Evolutionary conservation across 495 filamentous ascomycete genomes (phyloP), one percentile per base, ranked within the genome.

Genomic region (Penicillium bialowiezense): DNA sequence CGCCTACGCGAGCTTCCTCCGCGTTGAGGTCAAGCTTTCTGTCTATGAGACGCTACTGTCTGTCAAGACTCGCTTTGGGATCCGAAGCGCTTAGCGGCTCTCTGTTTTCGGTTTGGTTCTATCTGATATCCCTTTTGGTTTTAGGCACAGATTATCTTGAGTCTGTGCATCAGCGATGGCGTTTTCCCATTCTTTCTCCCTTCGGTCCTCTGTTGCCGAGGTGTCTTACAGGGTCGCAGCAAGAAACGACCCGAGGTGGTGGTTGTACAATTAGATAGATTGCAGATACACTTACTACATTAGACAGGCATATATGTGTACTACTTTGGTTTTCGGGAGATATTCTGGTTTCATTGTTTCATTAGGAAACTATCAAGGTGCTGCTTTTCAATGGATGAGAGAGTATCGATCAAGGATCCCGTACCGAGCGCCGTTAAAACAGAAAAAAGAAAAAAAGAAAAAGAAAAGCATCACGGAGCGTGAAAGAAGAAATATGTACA

Each of bases 1-100:
- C 12, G 86, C 84, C 6, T 81, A 83, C 69, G 67, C 69, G 26
- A 72, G 67, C 2, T 87, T 79, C 56, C 69, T 82, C 52, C 76
- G 83, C 39, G 80, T 89, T 0, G 82, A 83, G 62, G 40, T 82
- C 42, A 88, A 85, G 57, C 62, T 89, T 17, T 74, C 73, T 26
- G 58, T 79, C 14, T 89, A 86, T 60, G 82, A 85, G 54, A 69
- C 65, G 14, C 56, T 71, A n/a, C 54, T 82, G 18, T 72, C 68
- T 12, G 40, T 79, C 48, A 76, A 70, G 55, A 71, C 70, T 39
- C 63, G 70, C 6, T 61, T 79, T 29, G 63, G 65, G 9, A 21
- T 68, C 29, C 49, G 54, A n/a, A 57, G 52, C 21, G 51, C 14
- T 29, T 61, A 43, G 29, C 20, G 35, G 10, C 23, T 9, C 8